These are phyloP conservation scores for Euphorbia lathyris DNA, from an alignment of 345 rosid genomes.

Conservation along the genomic window DNA sequence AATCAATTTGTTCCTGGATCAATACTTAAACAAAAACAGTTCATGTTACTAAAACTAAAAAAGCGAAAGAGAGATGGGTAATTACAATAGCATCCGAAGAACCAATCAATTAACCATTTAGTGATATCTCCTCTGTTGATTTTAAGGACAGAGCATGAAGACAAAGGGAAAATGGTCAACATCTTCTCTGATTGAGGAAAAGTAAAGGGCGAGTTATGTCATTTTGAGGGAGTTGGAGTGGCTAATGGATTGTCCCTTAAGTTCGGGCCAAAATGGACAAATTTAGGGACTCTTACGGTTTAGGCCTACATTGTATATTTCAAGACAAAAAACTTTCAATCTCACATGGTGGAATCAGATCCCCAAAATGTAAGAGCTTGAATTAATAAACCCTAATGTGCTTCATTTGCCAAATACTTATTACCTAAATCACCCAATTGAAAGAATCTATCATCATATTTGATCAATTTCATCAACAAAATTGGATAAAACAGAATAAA, in stretches of 20 bases:
- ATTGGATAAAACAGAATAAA: no score
- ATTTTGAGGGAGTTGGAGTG: no score
- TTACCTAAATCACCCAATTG: background rate
- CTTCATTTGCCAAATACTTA: background rate
- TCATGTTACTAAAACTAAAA: no score
- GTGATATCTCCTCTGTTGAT: slow-evolving; percentile 84
- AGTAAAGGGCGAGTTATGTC: no score
- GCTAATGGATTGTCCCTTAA: no score
- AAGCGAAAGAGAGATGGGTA: background rate
- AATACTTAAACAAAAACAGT: background rate
- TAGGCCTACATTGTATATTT: no score
- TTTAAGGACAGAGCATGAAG: slow-evolving; percentile 40
- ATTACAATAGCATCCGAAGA: slow-evolving; percentile 81
- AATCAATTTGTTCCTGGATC: background rate
- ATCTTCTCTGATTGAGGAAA: no score
- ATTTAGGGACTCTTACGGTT: no score
- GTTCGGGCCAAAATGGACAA: no score
- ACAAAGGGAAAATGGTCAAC: no score
- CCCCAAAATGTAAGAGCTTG: slow-evolving; percentile 5
- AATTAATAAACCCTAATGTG: background rate
- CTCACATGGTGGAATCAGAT: background rate
- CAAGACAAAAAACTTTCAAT: no score
- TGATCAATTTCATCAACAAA: no score
- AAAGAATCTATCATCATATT: background rate
- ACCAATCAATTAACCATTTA: slow-evolving; percentile 61